These are phyloP conservation scores for Magnaporthiopsis rhizophila DNA, from an alignment of 2,329 filamentous ascomycete species.

Conservation along the genomic window DNA sequence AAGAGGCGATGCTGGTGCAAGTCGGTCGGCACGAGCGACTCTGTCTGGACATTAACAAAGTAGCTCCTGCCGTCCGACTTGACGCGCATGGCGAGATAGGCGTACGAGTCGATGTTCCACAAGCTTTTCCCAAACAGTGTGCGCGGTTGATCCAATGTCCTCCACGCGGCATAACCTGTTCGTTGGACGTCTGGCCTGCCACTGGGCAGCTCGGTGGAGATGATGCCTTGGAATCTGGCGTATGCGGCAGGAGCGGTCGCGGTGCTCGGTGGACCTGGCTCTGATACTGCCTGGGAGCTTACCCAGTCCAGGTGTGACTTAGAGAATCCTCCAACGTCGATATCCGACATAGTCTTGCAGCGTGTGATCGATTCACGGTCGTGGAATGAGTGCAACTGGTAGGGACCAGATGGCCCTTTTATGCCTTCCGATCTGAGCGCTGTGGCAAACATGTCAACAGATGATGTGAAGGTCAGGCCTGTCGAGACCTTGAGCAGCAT, in stretches of 20 bases:
- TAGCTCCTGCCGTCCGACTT: conserved; percentile 89
- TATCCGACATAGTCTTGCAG: conserved; percentile 78
- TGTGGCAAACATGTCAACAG: conserved; percentile 25
- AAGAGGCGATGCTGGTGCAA: conserved; percentile 91
- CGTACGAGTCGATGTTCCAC: conserved; percentile 87
- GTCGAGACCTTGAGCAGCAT: background rate
- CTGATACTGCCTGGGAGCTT: conserved; percentile 17
- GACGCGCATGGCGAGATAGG: conserved; percentile 78
- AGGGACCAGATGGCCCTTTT: conserved; percentile 55
- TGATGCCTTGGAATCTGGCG: conserved; percentile 76
- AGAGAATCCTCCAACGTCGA: conserved; percentile 80
- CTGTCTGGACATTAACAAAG: conserved; percentile 91
- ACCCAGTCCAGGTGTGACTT: conserved; percentile 63
- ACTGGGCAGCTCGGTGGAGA: conserved; percentile 75
- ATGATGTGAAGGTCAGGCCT: background rate
- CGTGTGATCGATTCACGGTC: conserved; percentile 34
- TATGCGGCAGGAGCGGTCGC: conserved; percentile 38
- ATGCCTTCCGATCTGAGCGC: conserved; percentile 63
- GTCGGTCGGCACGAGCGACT: conserved; percentile 89
- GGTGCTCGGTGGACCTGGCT: conserved; percentile 10
- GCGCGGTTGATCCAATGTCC: conserved; percentile 66
- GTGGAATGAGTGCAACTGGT: conserved; percentile 58
- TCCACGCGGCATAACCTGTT: conserved; percentile 83
- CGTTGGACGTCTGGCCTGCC: conserved; percentile 67
- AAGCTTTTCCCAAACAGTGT: conserved; percentile 80